Evolutionary conservation across 805 yeast genomes (phyloP).

Genomic region (Teunomyces tritomae): DNA sequence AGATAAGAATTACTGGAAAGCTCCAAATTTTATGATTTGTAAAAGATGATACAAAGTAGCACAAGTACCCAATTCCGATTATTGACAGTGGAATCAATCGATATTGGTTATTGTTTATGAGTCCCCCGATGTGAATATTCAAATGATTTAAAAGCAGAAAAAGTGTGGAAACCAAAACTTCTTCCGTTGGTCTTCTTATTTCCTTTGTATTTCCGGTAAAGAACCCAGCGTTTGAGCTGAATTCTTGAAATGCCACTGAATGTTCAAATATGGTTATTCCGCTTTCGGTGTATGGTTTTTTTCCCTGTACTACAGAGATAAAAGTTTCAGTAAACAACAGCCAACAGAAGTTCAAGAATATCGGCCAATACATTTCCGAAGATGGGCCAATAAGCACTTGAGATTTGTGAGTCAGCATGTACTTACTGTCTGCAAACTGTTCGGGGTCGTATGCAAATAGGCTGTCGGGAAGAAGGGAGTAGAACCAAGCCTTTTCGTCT

Average conservation of each 20-base stretch:
- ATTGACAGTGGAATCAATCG: constrained; percentile 63
- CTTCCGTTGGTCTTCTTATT: constrained; percentile 48
- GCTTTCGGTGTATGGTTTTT: constrained; percentile 56
- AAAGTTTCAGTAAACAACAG: constrained; percentile 68
- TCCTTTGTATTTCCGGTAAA: constrained; percentile 20
- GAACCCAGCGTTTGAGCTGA: constrained; percentile 38
- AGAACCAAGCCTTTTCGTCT: constrained; percentile 10
- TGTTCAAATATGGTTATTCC: constrained; percentile 75
- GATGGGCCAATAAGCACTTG: constrained; percentile 47
- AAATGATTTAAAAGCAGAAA: constrained; percentile 60
- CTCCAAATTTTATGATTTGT: constrained; percentile 39
- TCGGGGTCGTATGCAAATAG: constrained; percentile 25
- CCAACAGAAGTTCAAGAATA: constrained; percentile 55
- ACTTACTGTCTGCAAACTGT: constrained; percentile 16
- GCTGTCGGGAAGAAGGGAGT: constrained; percentile 10
- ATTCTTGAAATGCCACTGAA: constrained; percentile 74
- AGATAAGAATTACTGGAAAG: constrained; percentile 54
- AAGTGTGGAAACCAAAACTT: constrained; percentile 48
- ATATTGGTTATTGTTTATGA: constrained; percentile 49
- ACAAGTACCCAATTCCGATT: constrained; percentile 52
- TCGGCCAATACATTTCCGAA: constrained; percentile 54
- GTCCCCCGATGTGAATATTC: constrained; percentile 59
- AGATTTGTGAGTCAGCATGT: constrained; percentile 26
- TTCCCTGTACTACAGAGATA: constrained; percentile 54
- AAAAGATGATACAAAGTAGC: constrained; percentile 39